These are phyloP conservation scores for Coniochaeta hoffmannii DNA, from an alignment of 2,329 filamentous ascomycete species.

Conservation along the genomic window DNA sequence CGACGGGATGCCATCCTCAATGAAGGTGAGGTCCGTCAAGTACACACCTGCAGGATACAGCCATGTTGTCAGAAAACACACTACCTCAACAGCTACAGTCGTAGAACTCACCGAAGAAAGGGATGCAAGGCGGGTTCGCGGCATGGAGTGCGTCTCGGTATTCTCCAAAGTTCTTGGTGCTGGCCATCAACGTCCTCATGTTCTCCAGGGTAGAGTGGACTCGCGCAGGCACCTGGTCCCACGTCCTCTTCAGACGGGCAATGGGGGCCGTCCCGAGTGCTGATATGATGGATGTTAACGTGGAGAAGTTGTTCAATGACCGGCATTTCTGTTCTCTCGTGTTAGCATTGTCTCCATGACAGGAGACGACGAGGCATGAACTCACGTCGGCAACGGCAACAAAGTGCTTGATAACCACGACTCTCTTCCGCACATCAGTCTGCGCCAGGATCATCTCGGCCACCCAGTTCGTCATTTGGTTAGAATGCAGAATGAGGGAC, in stretches of 20 bases:
- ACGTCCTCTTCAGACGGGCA: constrained; percentile 85
- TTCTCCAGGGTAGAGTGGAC: constrained; percentile 74
- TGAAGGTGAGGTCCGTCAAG: constrained; percentile 94
- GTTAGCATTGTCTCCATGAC: neutral
- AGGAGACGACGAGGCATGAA: neutral
- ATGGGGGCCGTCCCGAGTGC: constrained; percentile 92
- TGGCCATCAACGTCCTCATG: constrained; percentile 93
- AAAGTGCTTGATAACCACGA: constrained; percentile 98
- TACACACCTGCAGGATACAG: constrained; percentile 65
- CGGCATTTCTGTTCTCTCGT: constrained; percentile 75
- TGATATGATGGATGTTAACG: constrained; percentile 94
- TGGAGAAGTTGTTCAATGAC: constrained; percentile 90
- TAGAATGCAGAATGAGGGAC: constrained; percentile 92
- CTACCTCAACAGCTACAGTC: constrained; percentile 6
- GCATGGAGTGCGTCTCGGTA: constrained; percentile 90
- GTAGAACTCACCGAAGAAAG: constrained; percentile 70
- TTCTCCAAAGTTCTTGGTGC: constrained; percentile 96
- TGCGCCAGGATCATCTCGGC: constrained; percentile 98
- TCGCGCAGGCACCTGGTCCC: constrained; percentile 85
- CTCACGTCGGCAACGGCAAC: constrained; percentile 90
- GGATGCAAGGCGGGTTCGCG: constrained; percentile 93
- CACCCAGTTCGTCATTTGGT: constrained; percentile 98
- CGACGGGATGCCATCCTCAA: constrained; percentile 95
- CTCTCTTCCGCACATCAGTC: constrained; percentile 88
- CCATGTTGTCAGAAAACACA: constrained; percentile 2